Conservation (phyloP, 768 basidiomycete genomes). For the Hydnum rufescens region DNA sequence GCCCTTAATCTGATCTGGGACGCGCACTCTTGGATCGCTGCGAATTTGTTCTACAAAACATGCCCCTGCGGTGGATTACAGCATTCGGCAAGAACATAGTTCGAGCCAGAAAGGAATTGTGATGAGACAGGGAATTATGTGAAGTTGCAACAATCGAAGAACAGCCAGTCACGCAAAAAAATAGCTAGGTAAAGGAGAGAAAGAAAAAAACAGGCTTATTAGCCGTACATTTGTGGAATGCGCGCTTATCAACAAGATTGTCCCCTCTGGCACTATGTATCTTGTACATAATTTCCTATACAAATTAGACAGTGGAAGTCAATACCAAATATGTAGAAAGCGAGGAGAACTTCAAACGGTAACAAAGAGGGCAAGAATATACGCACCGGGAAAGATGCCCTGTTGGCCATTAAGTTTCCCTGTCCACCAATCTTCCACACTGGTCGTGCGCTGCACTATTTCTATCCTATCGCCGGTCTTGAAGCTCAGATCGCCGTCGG, state of each 20-base stretch:
- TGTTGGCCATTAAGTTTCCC: slow-evolving; percentile 62
- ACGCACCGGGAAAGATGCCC: slow-evolving; percentile 62
- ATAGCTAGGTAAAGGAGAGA: background rate
- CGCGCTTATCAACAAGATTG: too few relatives aligned
- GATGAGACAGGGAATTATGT: too few relatives aligned
- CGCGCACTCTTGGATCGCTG: too few relatives aligned
- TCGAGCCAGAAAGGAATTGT: too few relatives aligned
- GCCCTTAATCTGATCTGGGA: too few relatives aligned
- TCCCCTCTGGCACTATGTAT: background rate
- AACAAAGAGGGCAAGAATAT: background rate
- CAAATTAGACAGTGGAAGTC: background rate
- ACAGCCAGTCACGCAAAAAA: too few relatives aligned
- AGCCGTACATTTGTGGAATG: too few relatives aligned
- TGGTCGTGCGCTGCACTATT: slow-evolving; percentile 62
- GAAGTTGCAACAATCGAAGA: too few relatives aligned
- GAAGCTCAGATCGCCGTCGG: slow-evolving; percentile 85
- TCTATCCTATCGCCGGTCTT: slow-evolving; percentile 79
- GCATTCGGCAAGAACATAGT: too few relatives aligned
- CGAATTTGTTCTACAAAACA: too few relatives aligned
- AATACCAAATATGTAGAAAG: background rate
- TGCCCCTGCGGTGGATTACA: too few relatives aligned
- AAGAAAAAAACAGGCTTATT: background rate
- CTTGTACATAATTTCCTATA: slow-evolving; percentile 1
- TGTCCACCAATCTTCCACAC: slow-evolving; percentile 95
- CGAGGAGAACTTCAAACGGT: background rate